Evolutionary conservation across 371 early-diverging fungal genomes (phyloP).

Genomic region (Mortierella sp.): DNA sequence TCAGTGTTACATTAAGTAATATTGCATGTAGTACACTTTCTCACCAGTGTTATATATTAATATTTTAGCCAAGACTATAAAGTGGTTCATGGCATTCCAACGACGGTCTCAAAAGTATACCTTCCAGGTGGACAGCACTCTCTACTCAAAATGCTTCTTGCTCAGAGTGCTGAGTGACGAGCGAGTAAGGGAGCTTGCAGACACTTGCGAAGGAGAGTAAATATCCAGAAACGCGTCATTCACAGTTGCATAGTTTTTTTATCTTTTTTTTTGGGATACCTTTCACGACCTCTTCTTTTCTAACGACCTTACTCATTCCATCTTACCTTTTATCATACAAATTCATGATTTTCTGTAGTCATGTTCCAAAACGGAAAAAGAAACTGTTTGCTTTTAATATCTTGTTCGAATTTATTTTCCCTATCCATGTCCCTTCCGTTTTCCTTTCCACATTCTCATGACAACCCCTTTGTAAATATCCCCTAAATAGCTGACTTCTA

Average conservation of each 20-base stretch:
- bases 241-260: no score
- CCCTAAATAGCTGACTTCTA: no score
- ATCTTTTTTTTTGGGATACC: no score
- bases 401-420: neutral
- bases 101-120: slow-evolving; percentile 43
- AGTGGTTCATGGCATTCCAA: slow-evolving; percentile 55
- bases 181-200: slow-evolving; percentile 32
- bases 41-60: neutral
- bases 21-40: neutral
- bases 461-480: neutral
- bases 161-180: slow-evolving; percentile 46
- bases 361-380: no score
- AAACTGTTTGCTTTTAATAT: neutral
- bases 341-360: no score
- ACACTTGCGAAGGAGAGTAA: slow-evolving; percentile 31
- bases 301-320: no score
- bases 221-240: neutral
- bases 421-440: neutral
- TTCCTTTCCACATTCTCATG: neutral
- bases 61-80: slow-evolving; percentile 50
- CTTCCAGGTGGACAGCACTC: slow-evolving; percentile 37
- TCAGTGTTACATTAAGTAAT: neutral
- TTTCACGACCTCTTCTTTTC: no score
- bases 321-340: no score
- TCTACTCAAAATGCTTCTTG: slow-evolving; percentile 49